phyloP scores from a whole-genome alignment of 163 green algal genomes.

The Chlamydomonas reinhardtii region DNA sequence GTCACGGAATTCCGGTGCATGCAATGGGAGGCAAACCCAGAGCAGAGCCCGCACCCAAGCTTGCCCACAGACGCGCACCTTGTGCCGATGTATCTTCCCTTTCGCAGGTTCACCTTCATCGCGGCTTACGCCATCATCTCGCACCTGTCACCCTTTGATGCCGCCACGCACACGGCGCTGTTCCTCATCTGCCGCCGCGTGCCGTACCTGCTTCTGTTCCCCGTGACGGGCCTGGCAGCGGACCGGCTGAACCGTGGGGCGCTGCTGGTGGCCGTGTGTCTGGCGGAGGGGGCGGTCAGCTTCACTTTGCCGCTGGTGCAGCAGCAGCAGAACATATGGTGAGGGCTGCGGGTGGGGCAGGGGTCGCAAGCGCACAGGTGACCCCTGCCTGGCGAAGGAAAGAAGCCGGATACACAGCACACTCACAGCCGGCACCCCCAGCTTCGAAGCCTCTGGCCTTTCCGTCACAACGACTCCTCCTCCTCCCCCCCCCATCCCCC shows the following conservation, averaged over 20 bases:
- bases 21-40: no score
- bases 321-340: not conserved
- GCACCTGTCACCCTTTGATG: not conserved
- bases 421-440: no score
- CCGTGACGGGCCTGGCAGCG: constrained; percentile 15
- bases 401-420: no score
- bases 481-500: no score
- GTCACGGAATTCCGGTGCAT: no score
- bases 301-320: constrained; percentile 29
- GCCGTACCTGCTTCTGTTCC: constrained; percentile 41
- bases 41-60: no score
- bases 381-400: no score
- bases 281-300: constrained; percentile 22
- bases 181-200: constrained; percentile 40
- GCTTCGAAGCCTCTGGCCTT: no score
- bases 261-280: constrained; percentile 6
- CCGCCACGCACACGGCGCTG: constrained; percentile 16
- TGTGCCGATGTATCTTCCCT: no score
- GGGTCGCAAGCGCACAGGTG: no score
- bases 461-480: no score
- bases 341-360: not conserved
- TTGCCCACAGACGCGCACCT: no score
- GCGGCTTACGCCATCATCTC: constrained; percentile 7
- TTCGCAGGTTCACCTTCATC: constrained; percentile 40
- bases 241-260: constrained; percentile 19